These are phyloP conservation scores for Suillus decipiens DNA, from an alignment of 768 basidiomycete species.

Conservation along the genomic window DNA sequence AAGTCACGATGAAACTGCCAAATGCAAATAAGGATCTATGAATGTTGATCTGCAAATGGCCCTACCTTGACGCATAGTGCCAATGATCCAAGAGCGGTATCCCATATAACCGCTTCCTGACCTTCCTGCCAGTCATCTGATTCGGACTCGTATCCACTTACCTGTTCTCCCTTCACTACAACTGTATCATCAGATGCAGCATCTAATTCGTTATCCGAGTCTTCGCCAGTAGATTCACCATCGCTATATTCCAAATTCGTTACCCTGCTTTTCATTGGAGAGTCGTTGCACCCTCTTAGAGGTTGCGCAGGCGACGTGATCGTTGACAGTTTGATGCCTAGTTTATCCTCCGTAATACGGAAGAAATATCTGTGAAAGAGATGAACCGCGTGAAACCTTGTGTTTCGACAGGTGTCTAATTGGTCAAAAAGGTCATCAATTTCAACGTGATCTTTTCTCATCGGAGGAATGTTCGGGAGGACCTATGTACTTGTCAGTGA, in stretches of 20 bases:
- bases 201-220: conserved; percentile 7
- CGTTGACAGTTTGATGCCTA: neutral
- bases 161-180: neutral
- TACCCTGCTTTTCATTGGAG: neutral
- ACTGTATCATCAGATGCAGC: neutral
- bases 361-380: conserved; percentile 60
- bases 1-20: conserved; percentile 65
- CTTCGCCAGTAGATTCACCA: conserved; percentile 8
- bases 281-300: neutral
- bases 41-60: neutral
- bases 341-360: conserved; percentile 29
- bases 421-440: conserved; percentile 46
- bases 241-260: conserved; percentile 10
- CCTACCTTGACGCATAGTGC: conserved; percentile 62
- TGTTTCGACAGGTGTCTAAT: conserved; percentile 53
- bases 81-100: conserved; percentile 58
- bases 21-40: neutral
- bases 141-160: neutral
- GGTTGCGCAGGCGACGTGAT: neutral
- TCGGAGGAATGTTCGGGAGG: neutral
- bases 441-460: neutral
- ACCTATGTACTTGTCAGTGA: neutral
- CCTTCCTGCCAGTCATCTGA: conserved; percentile 1
- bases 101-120: conserved; percentile 48
- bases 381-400: conserved; percentile 65